These are phyloP conservation scores for Knufia fluminis DNA, from an alignment of 2,329 filamentous ascomycete genomes.

Conservation along the genomic window DNA sequence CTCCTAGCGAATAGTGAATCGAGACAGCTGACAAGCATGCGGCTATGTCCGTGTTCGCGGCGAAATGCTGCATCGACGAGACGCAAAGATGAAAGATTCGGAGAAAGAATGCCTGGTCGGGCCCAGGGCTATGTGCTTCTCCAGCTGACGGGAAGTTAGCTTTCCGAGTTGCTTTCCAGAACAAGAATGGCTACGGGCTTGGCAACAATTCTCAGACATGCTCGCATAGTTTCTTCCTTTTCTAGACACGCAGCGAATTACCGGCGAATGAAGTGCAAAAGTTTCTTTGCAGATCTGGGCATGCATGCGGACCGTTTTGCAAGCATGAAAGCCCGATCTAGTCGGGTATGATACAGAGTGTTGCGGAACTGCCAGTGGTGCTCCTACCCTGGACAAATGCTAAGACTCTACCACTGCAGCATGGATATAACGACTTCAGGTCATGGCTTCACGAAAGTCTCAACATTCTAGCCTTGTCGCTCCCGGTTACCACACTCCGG, in stretches of 20 bases:
- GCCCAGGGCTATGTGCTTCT: not conserved
- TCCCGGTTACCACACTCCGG: not conserved
- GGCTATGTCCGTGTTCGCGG: no score
- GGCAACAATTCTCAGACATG: not conserved
- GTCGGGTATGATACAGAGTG: not conserved
- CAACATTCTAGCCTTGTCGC: not conserved
- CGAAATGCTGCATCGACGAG: no score
- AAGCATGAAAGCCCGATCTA: not conserved
- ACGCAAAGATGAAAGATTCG: no score
- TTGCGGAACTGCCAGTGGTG: not conserved
- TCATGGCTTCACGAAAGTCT: not conserved
- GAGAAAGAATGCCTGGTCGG: constrained; percentile 3
- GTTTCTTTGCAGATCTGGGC: not conserved
- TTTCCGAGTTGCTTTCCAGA: not conserved
- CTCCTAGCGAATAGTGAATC: no score
- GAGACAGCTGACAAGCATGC: no score
- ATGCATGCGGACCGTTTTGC: not conserved
- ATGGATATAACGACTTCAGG: not conserved
- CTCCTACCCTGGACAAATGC: not conserved
- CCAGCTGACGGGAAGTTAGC: not conserved
- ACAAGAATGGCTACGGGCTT: not conserved
- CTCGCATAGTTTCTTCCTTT: constrained; percentile 2
- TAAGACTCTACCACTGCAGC: not conserved
- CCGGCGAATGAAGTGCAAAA: not conserved
- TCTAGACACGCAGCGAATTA: not conserved